A percentile compares a stretch with the other conserved stretches of the same genome.
phyloP scores from a whole-genome alignment of 2,329 filamentous ascomycete species.

The Fusarium temperatum region DNA sequence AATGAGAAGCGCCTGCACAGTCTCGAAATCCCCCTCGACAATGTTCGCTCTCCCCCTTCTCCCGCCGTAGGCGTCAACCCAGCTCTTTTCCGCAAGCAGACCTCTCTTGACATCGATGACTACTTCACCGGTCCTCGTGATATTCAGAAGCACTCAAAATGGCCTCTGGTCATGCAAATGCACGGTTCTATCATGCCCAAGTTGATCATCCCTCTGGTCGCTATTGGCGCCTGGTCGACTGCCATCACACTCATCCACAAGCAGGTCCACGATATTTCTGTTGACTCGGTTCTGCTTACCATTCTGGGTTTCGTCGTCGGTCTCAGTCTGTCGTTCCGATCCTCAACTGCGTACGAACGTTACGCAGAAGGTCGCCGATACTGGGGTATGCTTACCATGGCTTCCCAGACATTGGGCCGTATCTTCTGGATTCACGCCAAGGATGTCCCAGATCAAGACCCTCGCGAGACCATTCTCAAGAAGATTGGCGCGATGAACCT shows the following conservation, averaged over 20 bases:
- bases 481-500: constrained; percentile 82
- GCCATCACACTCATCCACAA: constrained; percentile 66
- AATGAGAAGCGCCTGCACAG: constrained; percentile 37
- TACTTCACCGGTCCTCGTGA: constrained; percentile 75
- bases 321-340: constrained; percentile 80
- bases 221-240: constrained; percentile 72
- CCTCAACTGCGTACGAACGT: constrained; percentile 79
- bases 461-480: constrained; percentile 73
- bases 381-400: constrained; percentile 69
- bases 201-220: constrained; percentile 73
- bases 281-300: constrained; percentile 66
- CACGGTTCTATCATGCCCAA: constrained; percentile 79
- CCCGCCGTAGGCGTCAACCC: constrained; percentile 42
- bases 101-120: constrained; percentile 62
- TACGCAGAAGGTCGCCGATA: constrained; percentile 71
- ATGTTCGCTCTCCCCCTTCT: constrained; percentile 44
- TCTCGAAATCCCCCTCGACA: constrained; percentile 44
- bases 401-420: constrained; percentile 74
- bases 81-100: constrained; percentile 46
- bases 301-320: constrained; percentile 84
- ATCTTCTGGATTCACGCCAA: constrained; percentile 84
- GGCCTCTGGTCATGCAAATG: constrained; percentile 78
- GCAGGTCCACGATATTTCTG: constrained; percentile 49
- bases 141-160: constrained; percentile 77
- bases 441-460: constrained; percentile 58